Percentiles rank a stretch among this genome's conserved stretches.
phyloP scores from a whole-genome alignment of 2,329 filamentous ascomycete genomes.

The Colletotrichum endophyticum region DNA sequence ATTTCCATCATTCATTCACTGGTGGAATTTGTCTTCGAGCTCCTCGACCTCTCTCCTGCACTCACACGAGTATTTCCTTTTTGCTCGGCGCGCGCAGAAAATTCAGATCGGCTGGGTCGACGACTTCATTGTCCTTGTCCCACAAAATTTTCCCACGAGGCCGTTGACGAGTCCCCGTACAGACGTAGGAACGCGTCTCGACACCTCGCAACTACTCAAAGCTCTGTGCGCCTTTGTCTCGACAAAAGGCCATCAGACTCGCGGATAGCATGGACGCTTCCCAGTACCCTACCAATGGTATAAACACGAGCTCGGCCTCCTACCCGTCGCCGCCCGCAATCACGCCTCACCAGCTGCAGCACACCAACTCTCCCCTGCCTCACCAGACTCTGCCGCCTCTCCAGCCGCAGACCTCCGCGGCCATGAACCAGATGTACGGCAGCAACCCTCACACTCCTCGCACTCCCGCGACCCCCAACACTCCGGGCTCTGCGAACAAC shows the following conservation, averaged over 20 bases:
- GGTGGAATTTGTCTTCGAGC: slow-evolving; percentile 3
- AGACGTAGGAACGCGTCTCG: slow-evolving; percentile 22
- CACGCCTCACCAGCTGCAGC: slow-evolving; percentile 56
- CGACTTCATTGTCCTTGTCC: slow-evolving; percentile 19
- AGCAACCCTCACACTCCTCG: slow-evolving; percentile 67
- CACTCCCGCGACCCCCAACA: slow-evolving; percentile 67
- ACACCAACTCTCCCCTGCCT: slow-evolving; percentile 47
- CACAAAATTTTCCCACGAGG: slow-evolving; percentile 17
- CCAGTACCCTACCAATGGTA: slow-evolving; percentile 60
- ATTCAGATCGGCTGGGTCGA: background rate
- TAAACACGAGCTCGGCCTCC: slow-evolving; percentile 56
- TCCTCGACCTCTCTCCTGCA: background rate
- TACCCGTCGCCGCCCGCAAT: slow-evolving; percentile 58
- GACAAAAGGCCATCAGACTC: slow-evolving; percentile 17
- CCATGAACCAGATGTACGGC: slow-evolving; percentile 61
- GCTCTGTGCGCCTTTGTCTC: slow-evolving; percentile 21
- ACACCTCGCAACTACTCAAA: slow-evolving; percentile 6
- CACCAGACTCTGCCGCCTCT: slow-evolving; percentile 63
- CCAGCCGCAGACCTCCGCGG: slow-evolving; percentile 48
- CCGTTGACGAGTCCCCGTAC: slow-evolving; percentile 14
- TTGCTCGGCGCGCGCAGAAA: background rate
- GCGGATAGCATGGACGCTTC: slow-evolving; percentile 57
- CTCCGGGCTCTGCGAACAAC: slow-evolving; percentile 58
- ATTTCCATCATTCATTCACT: slow-evolving; percentile 15
- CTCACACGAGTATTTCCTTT: slow-evolving; percentile 3